phyloP scores from a whole-genome alignment of 345 rosid genomes.

The Melaleuca quinquenervia region DNA sequence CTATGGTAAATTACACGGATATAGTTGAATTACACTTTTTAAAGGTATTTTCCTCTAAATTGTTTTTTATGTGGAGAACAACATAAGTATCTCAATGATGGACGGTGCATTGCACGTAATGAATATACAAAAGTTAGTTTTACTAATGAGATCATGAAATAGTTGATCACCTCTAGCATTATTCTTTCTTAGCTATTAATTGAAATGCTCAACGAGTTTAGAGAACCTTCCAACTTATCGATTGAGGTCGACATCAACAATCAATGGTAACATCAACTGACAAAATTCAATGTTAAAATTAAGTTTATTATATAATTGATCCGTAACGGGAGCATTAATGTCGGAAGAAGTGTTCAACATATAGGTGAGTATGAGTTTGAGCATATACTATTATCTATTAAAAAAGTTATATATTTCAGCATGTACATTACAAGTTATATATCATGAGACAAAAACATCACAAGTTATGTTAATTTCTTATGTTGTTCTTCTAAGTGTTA shows the following conservation, averaged over 20 bases:
- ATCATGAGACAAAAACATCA: too few relatives aligned
- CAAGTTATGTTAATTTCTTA: too few relatives aligned
- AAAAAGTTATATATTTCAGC: neutral
- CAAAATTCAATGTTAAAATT: neutral
- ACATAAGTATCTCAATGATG: neutral
- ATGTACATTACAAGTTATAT: neutral
- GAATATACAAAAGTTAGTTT: neutral
- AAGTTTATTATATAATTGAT: neutral
- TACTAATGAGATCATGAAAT: neutral
- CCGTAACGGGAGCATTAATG: neutral
- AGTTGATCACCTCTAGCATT: neutral
- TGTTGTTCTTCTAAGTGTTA: too few relatives aligned
- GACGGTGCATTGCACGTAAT: neutral
- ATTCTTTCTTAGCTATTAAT: rapidly evolving
- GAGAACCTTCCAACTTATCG: neutral
- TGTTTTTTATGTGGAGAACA: neutral
- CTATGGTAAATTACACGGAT: neutral
- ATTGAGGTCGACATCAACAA: neutral
- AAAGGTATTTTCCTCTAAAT: neutral
- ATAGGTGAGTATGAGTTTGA: neutral
- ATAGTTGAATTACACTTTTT: neutral
- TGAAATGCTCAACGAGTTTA: neutral
- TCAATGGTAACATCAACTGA: neutral
- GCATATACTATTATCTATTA: neutral
- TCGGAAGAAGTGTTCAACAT: neutral